Evolutionary conservation across 495 filamentous ascomycete genomes (phyloP), one percentile per base, ranked within the genome.

Genomic region (Xylaria telfairii): DNA sequence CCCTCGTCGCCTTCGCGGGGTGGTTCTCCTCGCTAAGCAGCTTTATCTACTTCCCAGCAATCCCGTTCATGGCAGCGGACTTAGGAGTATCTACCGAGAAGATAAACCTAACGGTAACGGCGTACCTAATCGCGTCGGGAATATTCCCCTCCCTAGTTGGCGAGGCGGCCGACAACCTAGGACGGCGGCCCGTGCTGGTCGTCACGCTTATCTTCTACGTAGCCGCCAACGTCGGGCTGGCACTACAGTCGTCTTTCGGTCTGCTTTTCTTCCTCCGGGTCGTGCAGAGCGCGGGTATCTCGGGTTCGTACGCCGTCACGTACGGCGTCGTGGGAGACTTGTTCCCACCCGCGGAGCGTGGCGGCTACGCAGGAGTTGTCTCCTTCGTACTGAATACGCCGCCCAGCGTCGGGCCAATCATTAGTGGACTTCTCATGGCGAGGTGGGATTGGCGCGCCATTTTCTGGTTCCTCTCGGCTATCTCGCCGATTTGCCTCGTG

Each of bases 1-100:
- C 71, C 65, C 68, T 78, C 30, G 73, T 76, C 28, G 69, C 76
- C 34, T 76, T 75, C 53, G 34, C 37, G 19, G 57, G 57, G 0
- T 61, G 34, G 37, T 81, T 83, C 72, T 78, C 30, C 13, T 57
- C 54, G 54, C 54, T 34, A 0, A 57, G 54, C 12, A 57, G 54
- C 54, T 34, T 34, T 21, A 34, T 57, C 28, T 57, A 57, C 30
- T 34, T 57, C 54, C 54, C 54, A 15, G 28, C 54, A 30, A 34
- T 34, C 30, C 54, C 54, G 32, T 57, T 34, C 15, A 57, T 57
- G n/a, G 54, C 54, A 10, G 21, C 26, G 12, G 82, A 85, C 49
- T 70, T 87, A 0, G 70, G 79, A 34, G 77, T 84, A 2, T 83
- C 82, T 0, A 41, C 80, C 5, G 79, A 82, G 34, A 77, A 83